phyloP scores from a whole-genome alignment of 495 filamentous ascomycete species.

The Hypoxylon trugodes region DNA sequence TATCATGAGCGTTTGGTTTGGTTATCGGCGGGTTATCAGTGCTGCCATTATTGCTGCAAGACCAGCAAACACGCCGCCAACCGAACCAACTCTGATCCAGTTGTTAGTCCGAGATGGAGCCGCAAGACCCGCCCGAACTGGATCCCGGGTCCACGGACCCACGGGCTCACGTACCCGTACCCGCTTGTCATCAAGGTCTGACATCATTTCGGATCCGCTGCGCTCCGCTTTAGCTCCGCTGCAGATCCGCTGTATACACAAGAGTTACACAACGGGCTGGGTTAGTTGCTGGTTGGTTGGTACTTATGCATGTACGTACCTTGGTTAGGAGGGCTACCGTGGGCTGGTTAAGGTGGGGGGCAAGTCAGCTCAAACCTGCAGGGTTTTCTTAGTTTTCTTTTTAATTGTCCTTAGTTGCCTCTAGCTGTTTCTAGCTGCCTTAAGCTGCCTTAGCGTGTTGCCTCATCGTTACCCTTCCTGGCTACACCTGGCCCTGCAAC shows the following conservation, averaged over 20 bases:
- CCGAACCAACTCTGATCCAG: conserved; percentile 19
- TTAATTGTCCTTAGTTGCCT: too few species aligned
- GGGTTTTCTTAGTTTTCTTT: conserved; percentile 36
- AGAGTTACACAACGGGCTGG: too few species aligned
- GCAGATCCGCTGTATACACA: conserved; percentile 33
- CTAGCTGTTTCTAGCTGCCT: too few species aligned
- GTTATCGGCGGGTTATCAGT: conserved; percentile 5
- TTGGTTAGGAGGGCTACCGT: too few species aligned
- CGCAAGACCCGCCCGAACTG: conserved; percentile 37
- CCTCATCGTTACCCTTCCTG: conserved; percentile 34
- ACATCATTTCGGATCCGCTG: conserved; percentile 39
- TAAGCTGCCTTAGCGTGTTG: conserved; percentile 21
- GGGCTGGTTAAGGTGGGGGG: too few species aligned
- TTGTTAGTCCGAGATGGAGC: conserved; percentile 36
- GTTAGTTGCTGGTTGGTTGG: too few species aligned
- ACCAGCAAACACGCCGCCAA: conserved; percentile 33
- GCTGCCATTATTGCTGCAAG: conserved; percentile 18
- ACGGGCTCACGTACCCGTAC: conserved; percentile 26
- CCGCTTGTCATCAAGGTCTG: conserved; percentile 29
- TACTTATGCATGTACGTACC: too few species aligned
- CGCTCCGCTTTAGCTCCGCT: conserved; percentile 37
- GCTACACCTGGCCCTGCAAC: neutral
- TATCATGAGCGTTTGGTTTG: conserved; percentile 13
- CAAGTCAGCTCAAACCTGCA: conserved; percentile 12
- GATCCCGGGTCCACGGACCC: conserved; percentile 32